Evolutionary conservation across 2,329 filamentous ascomycete species (phyloP).

Genomic region (Metarhizium humberi): DNA sequence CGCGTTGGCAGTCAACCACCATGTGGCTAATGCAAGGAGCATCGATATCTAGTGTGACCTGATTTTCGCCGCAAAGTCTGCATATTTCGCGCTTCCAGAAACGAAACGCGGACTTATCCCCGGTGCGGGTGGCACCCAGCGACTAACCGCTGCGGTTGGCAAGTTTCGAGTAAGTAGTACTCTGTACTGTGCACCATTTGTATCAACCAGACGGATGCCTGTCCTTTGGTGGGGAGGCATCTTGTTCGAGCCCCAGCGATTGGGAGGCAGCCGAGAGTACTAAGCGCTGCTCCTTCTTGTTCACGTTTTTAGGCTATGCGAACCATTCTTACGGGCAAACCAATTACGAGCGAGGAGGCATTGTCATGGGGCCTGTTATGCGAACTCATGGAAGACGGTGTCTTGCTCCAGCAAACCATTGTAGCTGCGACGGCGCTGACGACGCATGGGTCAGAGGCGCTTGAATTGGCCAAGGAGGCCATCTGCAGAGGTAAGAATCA

Average conservation of each 20-base stretch:
- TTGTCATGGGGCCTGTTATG: constrained; percentile 16
- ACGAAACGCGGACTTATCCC: constrained; percentile 30
- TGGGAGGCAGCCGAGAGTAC: neutral
- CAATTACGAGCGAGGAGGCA: constrained; percentile 17
- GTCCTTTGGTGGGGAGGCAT: too few relatives aligned
- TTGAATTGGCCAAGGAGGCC: constrained; percentile 19
- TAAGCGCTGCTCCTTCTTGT: neutral
- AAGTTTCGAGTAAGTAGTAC: constrained; percentile 29
- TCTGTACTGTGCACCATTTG: neutral
- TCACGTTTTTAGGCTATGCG: constrained; percentile 17
- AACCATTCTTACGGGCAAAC: constrained; percentile 17
- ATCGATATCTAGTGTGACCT: constrained; percentile 25
- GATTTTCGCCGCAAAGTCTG: constrained; percentile 24
- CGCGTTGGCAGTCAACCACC: neutral
- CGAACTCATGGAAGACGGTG: constrained; percentile 15
- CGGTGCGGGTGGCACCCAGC: constrained; percentile 30
- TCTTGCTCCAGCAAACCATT: constrained; percentile 16
- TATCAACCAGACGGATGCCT: neutral
- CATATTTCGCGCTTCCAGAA: constrained; percentile 30
- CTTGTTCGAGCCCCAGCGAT: neutral
- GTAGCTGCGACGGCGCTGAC: constrained; percentile 14
- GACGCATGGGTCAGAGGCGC: constrained; percentile 14
- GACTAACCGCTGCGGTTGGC: constrained; percentile 29
- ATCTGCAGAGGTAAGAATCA: constrained; percentile 17
- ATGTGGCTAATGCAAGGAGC: constrained; percentile 4